Conservation (phyloP, 2,329 filamentous ascomycete genomes). For the Verticillium nonalfalfae region DNA sequence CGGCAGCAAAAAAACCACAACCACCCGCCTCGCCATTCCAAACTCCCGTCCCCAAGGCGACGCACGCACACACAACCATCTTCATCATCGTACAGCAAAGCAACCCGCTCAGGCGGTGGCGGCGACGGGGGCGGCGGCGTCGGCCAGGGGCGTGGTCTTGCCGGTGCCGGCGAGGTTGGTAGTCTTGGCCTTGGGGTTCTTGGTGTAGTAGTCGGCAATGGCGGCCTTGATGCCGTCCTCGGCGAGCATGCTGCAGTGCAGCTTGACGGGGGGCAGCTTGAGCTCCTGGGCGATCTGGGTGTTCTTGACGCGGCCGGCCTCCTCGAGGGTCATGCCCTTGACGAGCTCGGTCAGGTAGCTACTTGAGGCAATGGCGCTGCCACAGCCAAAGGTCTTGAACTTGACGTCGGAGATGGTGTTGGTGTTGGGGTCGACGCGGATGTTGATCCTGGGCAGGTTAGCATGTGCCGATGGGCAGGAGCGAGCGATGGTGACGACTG, state of each 20-base stretch:
- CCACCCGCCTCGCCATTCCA: background rate
- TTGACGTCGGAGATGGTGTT: conserved; percentile 91
- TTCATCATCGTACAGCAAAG: background rate
- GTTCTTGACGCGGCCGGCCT: conserved; percentile 88
- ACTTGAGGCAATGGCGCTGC: conserved; percentile 87
- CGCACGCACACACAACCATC: background rate
- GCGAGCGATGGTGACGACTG: no score
- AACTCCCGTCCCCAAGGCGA: background rate
- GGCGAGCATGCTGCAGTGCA: conserved; percentile 88
- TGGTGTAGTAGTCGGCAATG: conserved; percentile 84
- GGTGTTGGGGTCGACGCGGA: conserved; percentile 80
- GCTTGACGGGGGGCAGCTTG: conserved; percentile 82
- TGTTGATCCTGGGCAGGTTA: conserved; percentile 50
- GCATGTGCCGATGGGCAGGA: no score
- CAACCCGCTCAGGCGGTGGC: conserved; percentile 9
- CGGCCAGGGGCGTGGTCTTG: conserved; percentile 56
- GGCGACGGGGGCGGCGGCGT: conserved; percentile 18
- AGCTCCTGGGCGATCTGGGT: conserved; percentile 98
- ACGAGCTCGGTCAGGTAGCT: conserved; percentile 97
- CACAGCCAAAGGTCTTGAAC: conserved; percentile 97
- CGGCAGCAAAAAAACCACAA: background rate
- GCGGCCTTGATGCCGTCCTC: conserved; percentile 90
- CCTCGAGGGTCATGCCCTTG: conserved; percentile 90
- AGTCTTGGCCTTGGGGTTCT: conserved; percentile 67
- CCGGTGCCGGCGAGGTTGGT: conserved; percentile 75